Base-by-base conservation (phyloP, 805 yeast species). In the Candida sakaeoensis region DNA sequence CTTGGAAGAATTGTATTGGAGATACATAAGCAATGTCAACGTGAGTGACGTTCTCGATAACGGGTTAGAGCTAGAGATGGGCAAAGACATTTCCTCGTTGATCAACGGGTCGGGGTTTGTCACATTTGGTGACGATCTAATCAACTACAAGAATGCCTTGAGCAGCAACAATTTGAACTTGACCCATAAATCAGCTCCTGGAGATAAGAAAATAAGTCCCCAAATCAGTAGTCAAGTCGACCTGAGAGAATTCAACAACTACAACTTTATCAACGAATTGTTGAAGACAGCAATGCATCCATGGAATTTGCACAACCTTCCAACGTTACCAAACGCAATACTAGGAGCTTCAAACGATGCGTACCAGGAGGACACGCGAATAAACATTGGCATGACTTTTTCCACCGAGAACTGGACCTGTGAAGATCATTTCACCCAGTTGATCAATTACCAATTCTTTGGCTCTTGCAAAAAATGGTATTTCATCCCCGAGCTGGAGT, bases 381-480 rank as follows among this genome's bases (percentile, higher is more conserved):
- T 79, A 26, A 68, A 70, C 33, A 62, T 80, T 8, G 78, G 76
- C 1, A 74, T 74, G 77, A 60, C 77, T 2, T 75, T 72, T 45
- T 70, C 82, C 36, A 59, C 75, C 2, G 72, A 72, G 37, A 68
- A 75, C 32, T 83, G 87, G 87, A 55, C 59, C 15, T 56, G 70
- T 39, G 85, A 77, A 47, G 89, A 82, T 46, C 83, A 77, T 44
- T 76, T 74, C 54, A 55, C 82, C 2, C 77, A 78, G 32, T 52
- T 64, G 8, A 60, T 72, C 21, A 79, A 77, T 50, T 81, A 70
- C 45, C 75, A 71, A 33, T 79, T 77, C 46, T 47, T 66, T 36
- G 90, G 89, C 2, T 74, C 74, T 5, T 51, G 65, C 10, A 75
- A 72, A 50, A 50, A 74, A 14, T 80, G 87, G 85, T 80, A 77